Conservation (phyloP, 2,329 filamentous ascomycete genomes). For the Fusarium equiseti region DNA sequence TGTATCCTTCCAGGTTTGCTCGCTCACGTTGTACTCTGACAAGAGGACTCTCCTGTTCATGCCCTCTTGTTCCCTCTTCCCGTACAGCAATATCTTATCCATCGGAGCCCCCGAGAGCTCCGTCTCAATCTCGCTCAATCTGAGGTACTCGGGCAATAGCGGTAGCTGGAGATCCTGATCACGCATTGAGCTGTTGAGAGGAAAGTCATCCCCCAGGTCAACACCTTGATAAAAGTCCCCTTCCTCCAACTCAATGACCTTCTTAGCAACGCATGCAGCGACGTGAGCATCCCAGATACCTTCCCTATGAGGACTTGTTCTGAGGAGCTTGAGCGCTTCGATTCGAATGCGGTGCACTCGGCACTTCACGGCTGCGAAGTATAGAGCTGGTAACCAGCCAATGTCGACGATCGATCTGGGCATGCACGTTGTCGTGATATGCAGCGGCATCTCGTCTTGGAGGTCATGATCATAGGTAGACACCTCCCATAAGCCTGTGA, state of each 20-base stretch:
- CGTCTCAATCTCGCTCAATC: slow-evolving; percentile 38
- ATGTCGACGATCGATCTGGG: slow-evolving; percentile 55
- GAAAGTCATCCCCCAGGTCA: slow-evolving; percentile 29
- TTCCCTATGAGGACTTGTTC: slow-evolving; percentile 51
- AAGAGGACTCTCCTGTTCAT: slow-evolving; percentile 24
- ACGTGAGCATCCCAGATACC: slow-evolving; percentile 57
- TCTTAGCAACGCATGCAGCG: slow-evolving; percentile 49
- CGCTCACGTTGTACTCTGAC: slow-evolving; percentile 32
- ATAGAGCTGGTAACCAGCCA: slow-evolving; percentile 60
- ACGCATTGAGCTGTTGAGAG: slow-evolving; percentile 10
- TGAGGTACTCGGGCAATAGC: slow-evolving; percentile 21
- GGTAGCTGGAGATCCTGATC: slow-evolving; percentile 26
- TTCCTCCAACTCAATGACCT: slow-evolving; percentile 57
- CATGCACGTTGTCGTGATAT: slow-evolving; percentile 44
- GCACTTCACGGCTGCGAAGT: slow-evolving; percentile 62
- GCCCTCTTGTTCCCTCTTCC: slow-evolving; percentile 24
- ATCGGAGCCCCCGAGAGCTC: slow-evolving; percentile 38
- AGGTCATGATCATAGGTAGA: slow-evolving; percentile 16
- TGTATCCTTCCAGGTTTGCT: slow-evolving; percentile 25
- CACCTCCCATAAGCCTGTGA: slow-evolving; percentile 24
- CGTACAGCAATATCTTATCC: slow-evolving; percentile 36
- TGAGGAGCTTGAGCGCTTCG: slow-evolving; percentile 53
- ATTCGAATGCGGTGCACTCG: slow-evolving; percentile 56
- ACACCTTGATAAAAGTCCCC: slow-evolving; percentile 32
- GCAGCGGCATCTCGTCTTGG: slow-evolving; percentile 11